These are phyloP conservation scores for Fusarium sp. DNA, from an alignment of 2,329 filamentous ascomycete genomes.

Conservation along the genomic window DNA sequence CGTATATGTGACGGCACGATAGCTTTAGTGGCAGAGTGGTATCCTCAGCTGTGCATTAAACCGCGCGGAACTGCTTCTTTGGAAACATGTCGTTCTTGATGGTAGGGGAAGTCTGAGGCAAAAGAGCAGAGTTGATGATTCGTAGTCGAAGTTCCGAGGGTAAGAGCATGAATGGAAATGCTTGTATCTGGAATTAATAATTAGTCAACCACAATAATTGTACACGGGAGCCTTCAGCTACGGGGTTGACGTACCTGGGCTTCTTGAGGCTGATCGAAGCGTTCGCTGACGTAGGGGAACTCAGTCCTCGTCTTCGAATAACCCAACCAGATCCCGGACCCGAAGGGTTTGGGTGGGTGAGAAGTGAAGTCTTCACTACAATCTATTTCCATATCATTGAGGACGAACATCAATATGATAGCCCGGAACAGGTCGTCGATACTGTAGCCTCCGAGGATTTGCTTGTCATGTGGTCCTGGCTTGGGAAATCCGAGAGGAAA, in stretches of 20 bases:
- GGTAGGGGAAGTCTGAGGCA: not conserved
- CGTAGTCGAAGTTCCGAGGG: accelerated
- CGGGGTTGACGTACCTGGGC: too few species aligned
- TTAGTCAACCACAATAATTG: too few species aligned
- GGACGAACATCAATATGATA: too few species aligned
- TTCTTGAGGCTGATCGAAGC: too few species aligned
- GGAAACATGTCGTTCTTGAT: accelerated
- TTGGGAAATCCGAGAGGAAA: accelerated
- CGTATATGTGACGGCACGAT: too few species aligned
- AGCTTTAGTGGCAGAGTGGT: too few species aligned
- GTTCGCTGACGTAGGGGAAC: not conserved
- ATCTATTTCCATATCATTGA: too few species aligned
- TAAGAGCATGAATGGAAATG: not conserved
- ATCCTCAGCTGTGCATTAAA: not conserved
- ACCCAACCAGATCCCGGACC: accelerated
- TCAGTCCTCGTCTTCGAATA: not conserved
- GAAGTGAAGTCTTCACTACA: too few species aligned
- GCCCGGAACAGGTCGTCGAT: not conserved
- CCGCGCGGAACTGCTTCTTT: accelerated
- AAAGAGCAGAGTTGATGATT: not conserved
- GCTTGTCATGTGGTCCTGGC: accelerated
- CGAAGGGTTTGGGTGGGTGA: accelerated
- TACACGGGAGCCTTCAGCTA: too few species aligned
- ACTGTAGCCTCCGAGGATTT: accelerated
- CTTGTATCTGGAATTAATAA: too few species aligned